Percentiles rank a stretch among this genome's conserved stretches.
These are phyloP conservation scores for Pisolithus orientalis DNA, from an alignment of 768 basidiomycete genomes.

Conservation along the genomic window DNA sequence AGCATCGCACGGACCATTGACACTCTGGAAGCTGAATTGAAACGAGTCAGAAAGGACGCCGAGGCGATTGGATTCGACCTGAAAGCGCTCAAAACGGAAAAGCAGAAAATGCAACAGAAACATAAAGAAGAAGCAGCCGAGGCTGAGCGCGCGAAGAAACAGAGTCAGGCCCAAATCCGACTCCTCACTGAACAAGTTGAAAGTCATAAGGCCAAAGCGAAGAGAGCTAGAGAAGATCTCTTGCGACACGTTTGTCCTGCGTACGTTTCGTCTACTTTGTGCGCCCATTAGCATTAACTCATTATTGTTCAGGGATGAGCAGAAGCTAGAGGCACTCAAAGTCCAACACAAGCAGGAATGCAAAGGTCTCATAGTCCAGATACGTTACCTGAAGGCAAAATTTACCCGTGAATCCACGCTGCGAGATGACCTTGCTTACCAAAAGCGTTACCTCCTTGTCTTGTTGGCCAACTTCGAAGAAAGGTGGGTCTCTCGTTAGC, in stretches of 20 bases:
- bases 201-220: slow-evolving; percentile 35
- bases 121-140: slow-evolving; percentile 50
- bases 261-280: slow-evolving; percentile 34
- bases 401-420: slow-evolving; percentile 81
- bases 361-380: slow-evolving; percentile 87
- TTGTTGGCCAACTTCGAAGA: slow-evolving; percentile 67
- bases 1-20: slow-evolving; percentile 65
- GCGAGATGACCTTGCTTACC: slow-evolving; percentile 70
- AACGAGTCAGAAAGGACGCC: slow-evolving; percentile 69
- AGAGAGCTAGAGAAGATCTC: slow-evolving; percentile 40
- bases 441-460: slow-evolving; percentile 81
- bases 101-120: slow-evolving; percentile 52
- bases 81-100: slow-evolving; percentile 58
- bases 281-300: background rate
- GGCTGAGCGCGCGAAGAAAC: slow-evolving; percentile 61
- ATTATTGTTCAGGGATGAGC: slow-evolving; percentile 38
- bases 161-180: slow-evolving; percentile 58
- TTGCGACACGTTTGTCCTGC: slow-evolving; percentile 52
- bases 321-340: slow-evolving; percentile 48
- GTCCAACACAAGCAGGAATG: slow-evolving; percentile 77
- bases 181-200: slow-evolving; percentile 63
- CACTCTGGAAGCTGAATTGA: slow-evolving; percentile 64
- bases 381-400: slow-evolving; percentile 87
- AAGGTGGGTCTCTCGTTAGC: slow-evolving; percentile 39
- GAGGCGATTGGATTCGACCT: slow-evolving; percentile 76